A percentile compares a stretch with the other conserved stretches of the same genome.
Conservation (phyloP, 116 monocot species). For the Cymodocea nodosa region DNA sequence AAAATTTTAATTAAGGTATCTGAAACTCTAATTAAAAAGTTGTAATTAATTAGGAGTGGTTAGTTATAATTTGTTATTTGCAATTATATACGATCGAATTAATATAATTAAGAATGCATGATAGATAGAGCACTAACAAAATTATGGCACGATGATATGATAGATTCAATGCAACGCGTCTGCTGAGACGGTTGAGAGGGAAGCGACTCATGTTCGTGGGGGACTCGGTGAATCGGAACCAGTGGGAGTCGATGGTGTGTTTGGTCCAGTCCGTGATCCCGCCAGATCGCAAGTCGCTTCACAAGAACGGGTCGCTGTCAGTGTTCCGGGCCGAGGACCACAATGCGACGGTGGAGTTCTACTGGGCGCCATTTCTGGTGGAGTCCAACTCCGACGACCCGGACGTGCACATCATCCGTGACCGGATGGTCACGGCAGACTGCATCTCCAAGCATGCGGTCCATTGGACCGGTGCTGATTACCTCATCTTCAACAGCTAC, state of each 20-base stretch:
- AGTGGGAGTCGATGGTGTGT: slow-evolving; percentile 96
- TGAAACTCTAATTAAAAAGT: too few relatives aligned
- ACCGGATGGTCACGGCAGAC: slow-evolving; percentile 50
- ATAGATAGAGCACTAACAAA: too few relatives aligned
- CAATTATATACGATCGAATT: too few relatives aligned
- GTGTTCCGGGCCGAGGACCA: slow-evolving; percentile 35
- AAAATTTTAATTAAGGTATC: too few relatives aligned
- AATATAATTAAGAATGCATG: too few relatives aligned
- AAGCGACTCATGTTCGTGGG: slow-evolving; percentile 85
- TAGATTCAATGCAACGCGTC: slow-evolving; percentile 74
- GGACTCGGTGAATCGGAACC: slow-evolving; percentile 86
- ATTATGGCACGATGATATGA: too few relatives aligned
- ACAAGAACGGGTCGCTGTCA: not conserved
- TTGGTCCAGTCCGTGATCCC: not conserved
- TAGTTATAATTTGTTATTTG: too few relatives aligned
- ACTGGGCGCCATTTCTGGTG: slow-evolving; percentile 20
- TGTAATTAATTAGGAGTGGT: too few relatives aligned
- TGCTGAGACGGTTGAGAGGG: slow-evolving; percentile 74
- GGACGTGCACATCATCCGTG: slow-evolving; percentile 26
- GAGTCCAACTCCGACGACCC: slow-evolving; percentile 28
- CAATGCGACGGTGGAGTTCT: slow-evolving; percentile 64
- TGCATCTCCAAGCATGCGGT: slow-evolving; percentile 49
- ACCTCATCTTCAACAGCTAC: slow-evolving; percentile 81
- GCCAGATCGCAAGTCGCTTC: not conserved
- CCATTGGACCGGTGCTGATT: slow-evolving; percentile 59